phyloP scores from a whole-genome alignment of 306 rosid species.

The Pyrus bretschneideri region DNA sequence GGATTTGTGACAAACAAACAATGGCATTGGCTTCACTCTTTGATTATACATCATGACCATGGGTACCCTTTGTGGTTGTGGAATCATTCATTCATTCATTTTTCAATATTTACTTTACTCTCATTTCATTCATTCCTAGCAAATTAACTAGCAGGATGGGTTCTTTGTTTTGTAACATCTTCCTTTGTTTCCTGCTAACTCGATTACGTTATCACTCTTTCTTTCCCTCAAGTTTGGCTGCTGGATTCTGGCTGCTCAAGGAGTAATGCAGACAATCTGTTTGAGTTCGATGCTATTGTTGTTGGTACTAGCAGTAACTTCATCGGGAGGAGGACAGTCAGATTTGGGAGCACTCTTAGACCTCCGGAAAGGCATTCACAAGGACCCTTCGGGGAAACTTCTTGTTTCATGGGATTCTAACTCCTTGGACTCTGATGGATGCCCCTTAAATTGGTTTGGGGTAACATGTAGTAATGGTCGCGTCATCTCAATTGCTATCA shows the following conservation, averaged over 20 bases:
- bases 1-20: too few relatives aligned
- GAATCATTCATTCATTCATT: too few relatives aligned
- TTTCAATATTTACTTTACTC: too few relatives aligned
- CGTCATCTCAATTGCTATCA: slow-evolving; percentile 46
- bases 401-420: slow-evolving; percentile 61
- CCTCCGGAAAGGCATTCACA: slow-evolving; percentile 52
- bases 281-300: slow-evolving; percentile 34
- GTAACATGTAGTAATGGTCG: slow-evolving; percentile 45
- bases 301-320: slow-evolving; percentile 18
- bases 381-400: slow-evolving; percentile 50
- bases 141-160: too few relatives aligned
- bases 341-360: slow-evolving; percentile 61
- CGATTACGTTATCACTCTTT: not conserved
- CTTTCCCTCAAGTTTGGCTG: slow-evolving; percentile 12
- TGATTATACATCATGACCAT: too few relatives aligned
- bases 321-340: slow-evolving; percentile 34
- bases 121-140: not conserved
- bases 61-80: too few relatives aligned
- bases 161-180: not conserved
- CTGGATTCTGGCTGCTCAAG: slow-evolving; percentile 32
- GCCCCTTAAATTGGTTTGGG: slow-evolving; percentile 70
- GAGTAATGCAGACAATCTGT: slow-evolving; percentile 56
- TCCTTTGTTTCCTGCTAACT: not conserved
- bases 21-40: too few relatives aligned
- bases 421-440: slow-evolving; percentile 60